Base-by-base conservation (phyloP, 192 early-diverging fungal genomes). In the Coemansia sp. region DNA sequence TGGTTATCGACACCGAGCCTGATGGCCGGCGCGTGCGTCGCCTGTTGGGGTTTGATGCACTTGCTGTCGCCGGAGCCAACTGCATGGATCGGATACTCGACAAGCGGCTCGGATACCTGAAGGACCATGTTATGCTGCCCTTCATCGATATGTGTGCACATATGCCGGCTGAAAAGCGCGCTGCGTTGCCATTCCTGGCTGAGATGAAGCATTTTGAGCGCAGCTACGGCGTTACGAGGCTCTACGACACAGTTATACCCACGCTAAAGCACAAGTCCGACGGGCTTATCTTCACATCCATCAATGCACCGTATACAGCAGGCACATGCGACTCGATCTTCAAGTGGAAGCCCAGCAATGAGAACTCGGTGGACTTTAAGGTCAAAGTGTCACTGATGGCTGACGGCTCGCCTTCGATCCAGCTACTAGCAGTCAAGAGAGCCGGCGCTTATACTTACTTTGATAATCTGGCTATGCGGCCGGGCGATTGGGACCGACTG, bases 261-360 rank as follows among this genome's bases (percentile, higher is more conserved):
- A 71, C 64, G 10, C 68, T 91, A 18, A 81, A 80, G 60, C 90
- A 93, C 75, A 80, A 86, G 31, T 88, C 66, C 12, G 92, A 93
- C 61, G 92, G 92, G 0, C 64, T 92, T 7, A 91, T 93, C 35
- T 93, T 91, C 58, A 91, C 90, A 0, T 85, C 90, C 6, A 81
- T 84, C 16, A 49, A 62, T 1, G 79, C 86, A 4, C 84, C 85
- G 21, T 94, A 94, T 64, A 70, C 63, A 7, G 63, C 75, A 4
- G 92, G 92, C 30, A 93, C 91, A 6, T 86, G 85, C 52, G 26
- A 77, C 9, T 46, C 46, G 34, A 94, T 92, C 71, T 68, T 93
- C 56, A 94, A 94, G 74, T 94, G 93, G 93, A 94, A 93, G 64
- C 90, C 93, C 16, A 84, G 90, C 9, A 75, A 84, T 64, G 91